Conservation (phyloP, 345 rosid species). For the Physaria fendleri region DNA sequence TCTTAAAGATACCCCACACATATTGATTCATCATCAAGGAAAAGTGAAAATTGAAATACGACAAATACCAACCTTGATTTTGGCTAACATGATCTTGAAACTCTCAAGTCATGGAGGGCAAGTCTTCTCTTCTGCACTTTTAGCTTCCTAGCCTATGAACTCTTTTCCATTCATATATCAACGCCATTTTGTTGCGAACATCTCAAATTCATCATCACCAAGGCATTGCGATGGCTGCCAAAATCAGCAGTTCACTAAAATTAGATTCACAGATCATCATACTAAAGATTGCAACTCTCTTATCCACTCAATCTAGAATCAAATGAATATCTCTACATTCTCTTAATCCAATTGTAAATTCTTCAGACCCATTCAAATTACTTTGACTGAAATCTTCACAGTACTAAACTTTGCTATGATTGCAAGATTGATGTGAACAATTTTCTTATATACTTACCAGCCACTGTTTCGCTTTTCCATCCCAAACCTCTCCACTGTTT, state of each 20-base stretch:
- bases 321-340: too few relatives aligned
- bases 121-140: too few relatives aligned
- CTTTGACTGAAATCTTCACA: neutral
- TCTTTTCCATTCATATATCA: too few relatives aligned
- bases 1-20: too few relatives aligned
- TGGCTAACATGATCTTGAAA: too few relatives aligned
- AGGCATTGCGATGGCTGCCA: conserved; percentile 74
- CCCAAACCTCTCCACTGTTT: conserved; percentile 91
- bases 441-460: conserved; percentile 52
- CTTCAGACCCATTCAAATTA: neutral
- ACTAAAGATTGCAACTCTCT: neutral
- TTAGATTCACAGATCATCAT: neutral
- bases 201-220: conserved; percentile 62
- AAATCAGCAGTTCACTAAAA: neutral
- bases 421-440: neutral
- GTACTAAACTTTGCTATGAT: neutral
- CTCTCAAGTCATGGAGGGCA: too few relatives aligned
- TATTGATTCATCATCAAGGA: too few relatives aligned
- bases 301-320: neutral
- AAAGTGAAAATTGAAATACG: too few relatives aligned
- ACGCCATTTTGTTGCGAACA: conserved; percentile 61
- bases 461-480: conserved; percentile 82
- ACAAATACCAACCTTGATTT: too few relatives aligned
- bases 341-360: neutral
- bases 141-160: too few relatives aligned